Base-by-base conservation (phyloP, 1,284 basidiomycete species). In the Peniophora sp. region DNA sequence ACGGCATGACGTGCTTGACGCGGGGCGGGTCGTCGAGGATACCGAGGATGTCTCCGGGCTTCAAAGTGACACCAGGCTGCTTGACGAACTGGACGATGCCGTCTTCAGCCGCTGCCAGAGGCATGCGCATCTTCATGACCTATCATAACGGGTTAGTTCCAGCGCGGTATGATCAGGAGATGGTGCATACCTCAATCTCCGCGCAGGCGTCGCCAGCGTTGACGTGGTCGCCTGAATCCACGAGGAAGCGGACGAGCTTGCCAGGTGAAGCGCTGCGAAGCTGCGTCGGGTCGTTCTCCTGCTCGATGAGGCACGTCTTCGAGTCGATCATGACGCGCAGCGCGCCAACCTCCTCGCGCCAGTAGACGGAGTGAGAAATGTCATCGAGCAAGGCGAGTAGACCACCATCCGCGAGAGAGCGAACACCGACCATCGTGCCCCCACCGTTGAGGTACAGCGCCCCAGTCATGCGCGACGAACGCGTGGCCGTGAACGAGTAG, bases 121-220 rank as follows among this genome's bases (percentile, higher is more conserved):
- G 92, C 94, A 97, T 96, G 70, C 95, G 95, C 94, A 97, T 97
- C 75, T 97, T 97, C 94, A 97, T 97, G 59, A 97, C 94, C 27
- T 32, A 12, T 6, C 12, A 32, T 6, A 12, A 6, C 12, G 5
- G 27, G 12, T 32, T 5, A 5, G 12, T 12, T 12, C 6, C 5
- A 32, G 12, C 5, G 12, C 27, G 12, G 12, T 5, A 32, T 5
- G 27, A 12, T n/a, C n/a, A n/a, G n/a, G 12, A 32, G 27, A 32
- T 12, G 27, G 12, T 32, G n/a, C 27, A 6, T 32, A 32, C 27
- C 79, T 99, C 97, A 51, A 99, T 98, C 68, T 99, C 97, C 51
- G 97, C 97, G 66, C 98, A 99, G 52, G 92, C 85, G 59, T 98
- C 93, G 32, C 97, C 96, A 55, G 94, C 91, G 56, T 90, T 89